Base-by-base conservation (phyloP, 108 stramenopile genomes). In the Fistulifera solaris region DNA sequence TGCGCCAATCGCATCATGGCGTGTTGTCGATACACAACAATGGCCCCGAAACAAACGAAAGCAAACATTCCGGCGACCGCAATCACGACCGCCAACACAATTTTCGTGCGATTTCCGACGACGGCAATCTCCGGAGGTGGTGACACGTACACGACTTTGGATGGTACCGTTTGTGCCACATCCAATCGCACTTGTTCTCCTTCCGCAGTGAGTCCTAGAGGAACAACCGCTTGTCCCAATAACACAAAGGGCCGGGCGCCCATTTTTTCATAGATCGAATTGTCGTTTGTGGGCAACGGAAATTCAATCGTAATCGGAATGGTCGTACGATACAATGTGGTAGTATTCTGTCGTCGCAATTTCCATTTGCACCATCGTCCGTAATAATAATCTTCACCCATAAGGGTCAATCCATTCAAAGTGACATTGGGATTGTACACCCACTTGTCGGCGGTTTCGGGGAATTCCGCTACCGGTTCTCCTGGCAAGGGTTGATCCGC, bases 1-100 rank as follows among this genome's bases (percentile, higher is more conserved):
- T 69, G 68, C 18, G 68, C 61, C 56, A 69, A 16, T 52, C 27
- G 56, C 43, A 69, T 52, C 2, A 62, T 56, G 10, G 42, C 24
- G 40, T 69, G 68, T 24, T 55, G n/a, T 16, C 61, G 48, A 26
- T 62, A 38, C 7, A 23, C 10, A 10, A 56, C 21, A 28, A 69
- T 39, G 40, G 18, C 39, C 22, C 6, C 17, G 13, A 69, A 46
- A 21, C 55, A 41, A 14, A 13, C 0, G 10, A 65, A 8, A 15
- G 45, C 27, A 4, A 65, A 49, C 48, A 26, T 5, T 22, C 46
- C 38, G 14, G 16, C 22, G 22, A 65, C 15, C 13, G 47, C 63
- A 40, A 58, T 58, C n/a, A 65, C 14, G 10, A 58, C 25, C 7
- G 42, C 31, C 15, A 55, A 10, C 3, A 8, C 40, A 15, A 55